Evolutionary conservation across 352 stramenopile genomes (phyloP), one percentile per base, ranked within the genome.

Genomic region (Plasmopara halstedii): DNA sequence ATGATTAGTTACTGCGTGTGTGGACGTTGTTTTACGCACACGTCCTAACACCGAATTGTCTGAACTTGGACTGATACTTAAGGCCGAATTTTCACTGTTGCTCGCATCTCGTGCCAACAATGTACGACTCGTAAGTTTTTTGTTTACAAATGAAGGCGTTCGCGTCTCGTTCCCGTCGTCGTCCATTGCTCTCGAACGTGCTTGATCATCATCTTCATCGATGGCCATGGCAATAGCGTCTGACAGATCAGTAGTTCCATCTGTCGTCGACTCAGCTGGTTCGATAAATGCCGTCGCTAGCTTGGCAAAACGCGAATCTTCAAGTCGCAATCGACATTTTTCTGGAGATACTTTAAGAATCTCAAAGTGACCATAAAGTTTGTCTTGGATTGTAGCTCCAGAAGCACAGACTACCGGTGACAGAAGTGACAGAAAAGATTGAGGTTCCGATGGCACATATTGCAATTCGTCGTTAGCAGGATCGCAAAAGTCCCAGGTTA

Each of bases 401-500:
- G 53, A 74, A n/a, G 52, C 41, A 25, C 73, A 71, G 1, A 81
- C 58, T 2, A 75, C 49, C 3, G 73, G 73, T 22, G 47, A 26
- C 6, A 86, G 57, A 17, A 69, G 35, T 6, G 43, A 31, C 13
- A 87, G 32, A 50, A 84, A 92, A 7, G 70, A 68, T 25, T 62
- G 67, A 6, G 76, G 80, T 47, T 87, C 73, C 1, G 68, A 50
- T 7, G 80, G 80, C 8, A 88, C 53, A 46, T 89, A 86, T 1
- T 70, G 76, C 6, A 65, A 64, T 35, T 87, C 77, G 33, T 92
- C 77, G 25, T 88, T 74, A 11, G 76, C 53, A 6, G 75, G 85
- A 53, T 59, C 83, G 25, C 81, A 71, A 44, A 88, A 74, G 8
- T 69, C 56, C 80, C 80, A 92, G 14, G 73, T 79, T 15, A 88